A percentile compares a stretch with the other conserved stretches of the same genome.
These are phyloP conservation scores for Selaginella moellendorffii DNA, from an alignment of 75 land plant genomes.

Conservation along the genomic window DNA sequence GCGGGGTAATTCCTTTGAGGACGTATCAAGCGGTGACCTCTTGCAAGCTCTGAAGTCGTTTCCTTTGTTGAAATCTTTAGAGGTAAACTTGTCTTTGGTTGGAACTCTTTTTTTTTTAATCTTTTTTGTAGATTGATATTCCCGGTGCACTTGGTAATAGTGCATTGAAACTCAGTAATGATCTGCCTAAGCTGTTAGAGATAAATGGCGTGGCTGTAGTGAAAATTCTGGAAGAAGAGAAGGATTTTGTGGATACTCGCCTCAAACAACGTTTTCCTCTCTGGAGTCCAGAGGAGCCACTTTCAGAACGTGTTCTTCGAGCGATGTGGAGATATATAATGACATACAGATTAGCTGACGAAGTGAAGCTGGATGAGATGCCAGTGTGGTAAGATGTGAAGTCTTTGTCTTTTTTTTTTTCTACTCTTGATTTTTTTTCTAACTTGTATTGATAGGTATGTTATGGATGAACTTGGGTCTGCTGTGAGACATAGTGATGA, in stretches of 20 bases:
- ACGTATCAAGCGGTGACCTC: constrained; percentile 32
- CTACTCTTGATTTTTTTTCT: too few relatives aligned
- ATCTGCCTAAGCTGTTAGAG: constrained; percentile 41
- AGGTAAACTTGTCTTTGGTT: constrained; percentile 49
- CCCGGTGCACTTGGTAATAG: constrained; percentile 90
- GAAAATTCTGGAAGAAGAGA: constrained; percentile 35
- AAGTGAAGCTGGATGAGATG: constrained; percentile 94
- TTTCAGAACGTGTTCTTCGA: constrained; percentile 48
- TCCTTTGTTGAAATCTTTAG: constrained; percentile 34
- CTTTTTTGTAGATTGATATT: constrained; percentile 58
- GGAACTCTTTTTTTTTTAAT: background rate
- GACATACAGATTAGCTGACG: constrained; percentile 96
- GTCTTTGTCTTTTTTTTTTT: background rate
- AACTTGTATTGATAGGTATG: constrained; percentile 85
- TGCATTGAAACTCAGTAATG: constrained; percentile 48
- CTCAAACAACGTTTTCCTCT: constrained; percentile 62
- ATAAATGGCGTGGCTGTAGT: constrained; percentile 54
- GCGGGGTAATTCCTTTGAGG: constrained; percentile 58
- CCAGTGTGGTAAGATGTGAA: constrained; percentile 66
- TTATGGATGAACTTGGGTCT: constrained; percentile 97
- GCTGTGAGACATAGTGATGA: constrained; percentile 81
- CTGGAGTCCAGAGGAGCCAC: constrained; percentile 46
- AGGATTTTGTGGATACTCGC: constrained; percentile 37
- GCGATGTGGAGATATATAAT: constrained; percentile 93
- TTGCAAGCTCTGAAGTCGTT: constrained; percentile 34